A percentile compares a stretch with the other conserved stretches of the same genome.
Evolutionary conservation across 2,329 filamentous ascomycete genomes (phyloP).

Genomic region (Teratosphaeria epicoccoides): DNA sequence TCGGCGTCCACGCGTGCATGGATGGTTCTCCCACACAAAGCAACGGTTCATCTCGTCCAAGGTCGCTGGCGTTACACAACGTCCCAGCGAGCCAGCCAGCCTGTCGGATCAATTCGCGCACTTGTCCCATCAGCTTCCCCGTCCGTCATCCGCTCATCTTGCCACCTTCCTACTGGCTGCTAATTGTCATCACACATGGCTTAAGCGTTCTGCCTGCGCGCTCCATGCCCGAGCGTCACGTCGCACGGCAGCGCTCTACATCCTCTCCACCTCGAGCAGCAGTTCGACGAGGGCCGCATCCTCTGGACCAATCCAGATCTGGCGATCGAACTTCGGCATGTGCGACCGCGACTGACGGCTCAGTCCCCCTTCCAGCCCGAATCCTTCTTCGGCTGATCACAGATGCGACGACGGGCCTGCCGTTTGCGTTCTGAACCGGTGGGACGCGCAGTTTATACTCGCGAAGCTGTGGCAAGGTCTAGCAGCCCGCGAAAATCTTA

Average conservation of each 20-base stretch:
- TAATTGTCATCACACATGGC: background rate
- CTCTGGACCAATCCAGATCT: background rate
- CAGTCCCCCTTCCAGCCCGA: background rate
- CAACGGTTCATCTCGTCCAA: background rate
- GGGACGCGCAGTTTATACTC: too few species aligned
- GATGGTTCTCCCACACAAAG: constrained; percentile 2
- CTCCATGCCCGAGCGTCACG: background rate
- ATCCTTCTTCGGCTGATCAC: too few species aligned
- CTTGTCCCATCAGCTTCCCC: background rate
- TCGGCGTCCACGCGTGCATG: background rate
- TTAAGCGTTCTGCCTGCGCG: background rate
- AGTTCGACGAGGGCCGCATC: background rate
- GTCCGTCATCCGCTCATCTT: background rate
- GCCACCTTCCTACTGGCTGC: background rate
- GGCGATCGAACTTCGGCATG: background rate
- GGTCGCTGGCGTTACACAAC: constrained; percentile 1
- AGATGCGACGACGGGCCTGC: too few species aligned
- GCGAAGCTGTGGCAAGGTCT: background rate
- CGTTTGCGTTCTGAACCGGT: too few species aligned
- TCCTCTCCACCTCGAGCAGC: background rate
- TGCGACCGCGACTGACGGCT: background rate
- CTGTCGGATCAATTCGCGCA: constrained; percentile 1
- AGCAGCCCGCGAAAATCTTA: background rate
- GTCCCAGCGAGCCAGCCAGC: too few species aligned
- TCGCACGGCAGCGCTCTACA: background rate